Conservation (phyloP, 371 early-diverging fungal species). For the Smittium culicis region DNA sequence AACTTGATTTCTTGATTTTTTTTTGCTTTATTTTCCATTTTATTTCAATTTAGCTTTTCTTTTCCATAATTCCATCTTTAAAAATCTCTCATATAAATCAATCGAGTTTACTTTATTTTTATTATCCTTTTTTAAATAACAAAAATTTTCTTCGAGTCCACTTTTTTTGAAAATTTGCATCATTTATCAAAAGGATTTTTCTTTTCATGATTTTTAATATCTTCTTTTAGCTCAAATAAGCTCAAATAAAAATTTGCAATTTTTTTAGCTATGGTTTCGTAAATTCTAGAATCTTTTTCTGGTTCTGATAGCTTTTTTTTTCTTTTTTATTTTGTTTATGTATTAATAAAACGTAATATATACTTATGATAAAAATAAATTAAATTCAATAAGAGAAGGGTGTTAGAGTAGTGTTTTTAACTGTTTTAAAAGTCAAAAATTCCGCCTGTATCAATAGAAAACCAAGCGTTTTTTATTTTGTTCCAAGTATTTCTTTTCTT, state of each 20-base stretch:
- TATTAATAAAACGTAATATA: too few relatives aligned
- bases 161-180: not conserved
- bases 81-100: not conserved
- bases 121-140: not conserved
- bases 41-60: not conserved
- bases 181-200: not conserved
- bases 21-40: not conserved
- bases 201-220: not conserved
- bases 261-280: slow-evolving; percentile 1
- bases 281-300: not conserved
- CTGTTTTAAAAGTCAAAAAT: too few relatives aligned
- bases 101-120: not conserved
- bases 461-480: too few relatives aligned
- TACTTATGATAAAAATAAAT: too few relatives aligned
- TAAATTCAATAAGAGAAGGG: too few relatives aligned
- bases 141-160: not conserved
- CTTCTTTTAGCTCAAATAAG: not conserved
- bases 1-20: not conserved
- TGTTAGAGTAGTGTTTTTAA: too few relatives aligned
- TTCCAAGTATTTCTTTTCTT: too few relatives aligned
- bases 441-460: too few relatives aligned
- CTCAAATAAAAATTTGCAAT: not conserved
- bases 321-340: too few relatives aligned
- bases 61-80: not conserved
- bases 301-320: too few relatives aligned